Conservation (phyloP, 768 basidiomycete genomes). For the Kwoniella bestiolae region DNA sequence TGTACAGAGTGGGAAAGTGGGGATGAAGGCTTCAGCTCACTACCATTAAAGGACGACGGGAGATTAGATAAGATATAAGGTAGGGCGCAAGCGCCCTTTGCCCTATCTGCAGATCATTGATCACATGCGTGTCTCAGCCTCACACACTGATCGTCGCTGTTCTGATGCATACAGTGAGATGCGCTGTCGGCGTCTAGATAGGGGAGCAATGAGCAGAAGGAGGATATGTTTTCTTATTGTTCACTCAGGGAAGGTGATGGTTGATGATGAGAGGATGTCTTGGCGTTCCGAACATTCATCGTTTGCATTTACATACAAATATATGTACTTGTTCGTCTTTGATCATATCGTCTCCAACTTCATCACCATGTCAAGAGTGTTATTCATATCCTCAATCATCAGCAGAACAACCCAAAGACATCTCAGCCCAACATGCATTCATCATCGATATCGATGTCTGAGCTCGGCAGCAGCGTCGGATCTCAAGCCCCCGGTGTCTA, state of each 20-base stretch:
- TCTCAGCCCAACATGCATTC: neutral
- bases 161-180: neutral
- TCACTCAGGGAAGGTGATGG: neutral
- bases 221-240: neutral
- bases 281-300: neutral
- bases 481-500: conserved; percentile 13
- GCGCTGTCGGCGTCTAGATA: conserved; percentile 11
- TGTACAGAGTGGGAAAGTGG: conserved; percentile 65
- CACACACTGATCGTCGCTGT: neutral
- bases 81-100: too few relatives aligned
- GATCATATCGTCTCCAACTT: too few relatives aligned
- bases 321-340: too few relatives aligned
- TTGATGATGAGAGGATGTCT: neutral
- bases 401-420: neutral
- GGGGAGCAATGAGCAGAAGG: neutral
- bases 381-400: neutral
- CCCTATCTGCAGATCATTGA: too few relatives aligned
- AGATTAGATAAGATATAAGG: neutral
- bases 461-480: neutral
- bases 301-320: neutral
- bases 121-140: neutral
- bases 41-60: neutral
- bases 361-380: neutral
- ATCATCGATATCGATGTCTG: neutral
- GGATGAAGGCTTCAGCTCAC: conserved; percentile 62